These are phyloP conservation scores for Fusarium veterinarium DNA, from an alignment of 2,329 filamentous ascomycete genomes.

Conservation along the genomic window DNA sequence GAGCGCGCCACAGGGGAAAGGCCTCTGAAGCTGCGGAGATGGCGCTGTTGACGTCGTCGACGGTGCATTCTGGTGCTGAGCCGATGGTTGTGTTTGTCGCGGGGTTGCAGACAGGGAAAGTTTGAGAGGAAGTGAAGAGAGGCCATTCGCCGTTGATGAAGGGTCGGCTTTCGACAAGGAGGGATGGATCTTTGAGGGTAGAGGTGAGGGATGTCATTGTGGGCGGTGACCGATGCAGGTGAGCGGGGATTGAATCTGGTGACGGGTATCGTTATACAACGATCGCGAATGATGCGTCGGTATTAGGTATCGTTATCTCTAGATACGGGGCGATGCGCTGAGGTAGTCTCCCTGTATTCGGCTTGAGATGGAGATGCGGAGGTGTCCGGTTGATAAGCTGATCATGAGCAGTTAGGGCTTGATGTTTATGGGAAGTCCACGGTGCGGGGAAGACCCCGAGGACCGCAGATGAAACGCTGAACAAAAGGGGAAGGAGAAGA, in stretches of 20 bases:
- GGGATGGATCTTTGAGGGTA: slow-evolving; percentile 18
- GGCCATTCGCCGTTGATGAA: slow-evolving; percentile 84
- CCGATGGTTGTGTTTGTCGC: slow-evolving; percentile 75
- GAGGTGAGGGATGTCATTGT: slow-evolving; percentile 16
- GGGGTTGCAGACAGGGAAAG: slow-evolving; percentile 78
- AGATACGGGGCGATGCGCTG: background rate
- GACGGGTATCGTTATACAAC: background rate
- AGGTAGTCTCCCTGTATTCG: background rate
- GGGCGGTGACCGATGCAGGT: background rate
- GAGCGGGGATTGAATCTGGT: too few relatives aligned
- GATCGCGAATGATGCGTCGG: background rate
- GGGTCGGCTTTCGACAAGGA: slow-evolving; percentile 44
- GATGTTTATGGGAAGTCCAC: background rate
- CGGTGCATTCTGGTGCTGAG: slow-evolving; percentile 76
- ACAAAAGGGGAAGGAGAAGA: background rate
- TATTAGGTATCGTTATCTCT: background rate
- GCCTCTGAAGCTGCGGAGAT: slow-evolving; percentile 72
- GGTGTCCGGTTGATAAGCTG: background rate
- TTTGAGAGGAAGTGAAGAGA: slow-evolving; percentile 73
- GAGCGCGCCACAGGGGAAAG: slow-evolving; percentile 67
- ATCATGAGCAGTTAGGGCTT: background rate
- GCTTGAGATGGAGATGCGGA: background rate
- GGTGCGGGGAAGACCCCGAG: slow-evolving; percentile 1
- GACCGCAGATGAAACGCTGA: background rate
- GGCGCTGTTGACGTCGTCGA: slow-evolving; percentile 73